Evolutionary conservation across 2,329 filamentous ascomycete genomes (phyloP), one percentile per base, ranked within the genome.

Genomic region (Botrytis aclada): DNA sequence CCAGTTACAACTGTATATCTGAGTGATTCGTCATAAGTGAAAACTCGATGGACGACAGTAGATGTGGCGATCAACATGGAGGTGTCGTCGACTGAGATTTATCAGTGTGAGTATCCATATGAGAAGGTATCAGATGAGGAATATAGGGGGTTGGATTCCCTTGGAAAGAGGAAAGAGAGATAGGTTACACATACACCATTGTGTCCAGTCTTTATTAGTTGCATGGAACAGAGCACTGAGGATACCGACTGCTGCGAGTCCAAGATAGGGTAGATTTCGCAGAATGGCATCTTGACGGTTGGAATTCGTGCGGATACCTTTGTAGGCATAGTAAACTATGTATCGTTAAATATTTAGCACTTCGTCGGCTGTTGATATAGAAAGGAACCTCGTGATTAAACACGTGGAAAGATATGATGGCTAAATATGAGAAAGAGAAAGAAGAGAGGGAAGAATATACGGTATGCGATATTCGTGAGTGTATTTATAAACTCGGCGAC

Each of bases 31-130:
- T 84, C 81, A 51, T 83, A 82, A 20, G 84, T 85, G 72, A 84
- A 83, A 7, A 86, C 80, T 66, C 85, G 84, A 65, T 88, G 85
- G 8, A 89, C 81, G 71, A 89, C 83, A 0, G 86, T 82, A 74
- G 85, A 86, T 34, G 83, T 84, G 7, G 88, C 83, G 20, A 86
- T 80, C 43, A 89, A 83, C 88, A 90, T 90, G 71, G 86, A 86
- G n/a, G 89, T 81, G 76, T 90, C 88, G 76, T 89, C 88, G 75
- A 83, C 84, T 79, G 22, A 18, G 37, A 5, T 67, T 41, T 51
- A 56, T 84, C 83, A 79, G 85, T 82, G 25, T 51, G 22, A n/a
- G 32, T 5, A 32, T n/a, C 2, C 20, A n/a, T 4, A n/a, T 8
- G 34, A 9, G 14, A n/a, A 62, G 14, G 22, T n/a, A 9, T 41